Evolutionary conservation across 768 basidiomycete species (phyloP).

Genomic region (Leucogyrophana mollusca): DNA sequence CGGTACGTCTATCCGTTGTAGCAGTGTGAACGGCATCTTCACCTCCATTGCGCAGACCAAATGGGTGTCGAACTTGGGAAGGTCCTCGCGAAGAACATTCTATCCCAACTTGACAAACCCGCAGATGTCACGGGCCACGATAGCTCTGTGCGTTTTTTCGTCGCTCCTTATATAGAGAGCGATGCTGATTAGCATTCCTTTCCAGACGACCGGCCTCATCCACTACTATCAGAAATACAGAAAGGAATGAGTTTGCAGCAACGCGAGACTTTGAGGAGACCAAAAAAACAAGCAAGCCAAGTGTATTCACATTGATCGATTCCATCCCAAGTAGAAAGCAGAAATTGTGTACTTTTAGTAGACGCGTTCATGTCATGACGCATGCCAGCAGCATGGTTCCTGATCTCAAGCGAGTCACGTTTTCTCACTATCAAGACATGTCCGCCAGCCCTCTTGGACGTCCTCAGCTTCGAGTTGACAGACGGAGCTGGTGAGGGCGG

Average conservation of each 20-base stretch:
- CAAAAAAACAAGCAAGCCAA: background rate
- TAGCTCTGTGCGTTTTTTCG: slow-evolving; percentile 53
- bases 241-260: slow-evolving; percentile 49
- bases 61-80: slow-evolving; percentile 99
- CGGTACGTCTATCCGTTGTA: slow-evolving; percentile 46
- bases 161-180: background rate
- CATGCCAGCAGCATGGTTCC: too few relatives aligned
- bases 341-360: background rate
- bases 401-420: too few relatives aligned
- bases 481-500: too few relatives aligned
- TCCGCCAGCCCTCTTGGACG: too few relatives aligned
- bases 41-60: slow-evolving; percentile 61
- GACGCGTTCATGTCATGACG: too few relatives aligned
- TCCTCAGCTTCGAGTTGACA: too few relatives aligned
- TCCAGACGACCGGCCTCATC: slow-evolving; percentile 90
- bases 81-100: slow-evolving; percentile 94
- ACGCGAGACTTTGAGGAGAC: background rate
- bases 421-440: too few relatives aligned
- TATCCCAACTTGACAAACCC: slow-evolving; percentile 80
- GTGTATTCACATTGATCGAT: background rate
- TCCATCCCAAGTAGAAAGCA: background rate
- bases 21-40: background rate
- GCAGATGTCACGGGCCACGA: slow-evolving; percentile 86
- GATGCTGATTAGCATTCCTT: slow-evolving; percentile 7
- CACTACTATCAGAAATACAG: slow-evolving; percentile 94